These are phyloP conservation scores for Boletus rubroflammeus DNA, from an alignment of 768 basidiomycete species.

Conservation along the genomic window DNA sequence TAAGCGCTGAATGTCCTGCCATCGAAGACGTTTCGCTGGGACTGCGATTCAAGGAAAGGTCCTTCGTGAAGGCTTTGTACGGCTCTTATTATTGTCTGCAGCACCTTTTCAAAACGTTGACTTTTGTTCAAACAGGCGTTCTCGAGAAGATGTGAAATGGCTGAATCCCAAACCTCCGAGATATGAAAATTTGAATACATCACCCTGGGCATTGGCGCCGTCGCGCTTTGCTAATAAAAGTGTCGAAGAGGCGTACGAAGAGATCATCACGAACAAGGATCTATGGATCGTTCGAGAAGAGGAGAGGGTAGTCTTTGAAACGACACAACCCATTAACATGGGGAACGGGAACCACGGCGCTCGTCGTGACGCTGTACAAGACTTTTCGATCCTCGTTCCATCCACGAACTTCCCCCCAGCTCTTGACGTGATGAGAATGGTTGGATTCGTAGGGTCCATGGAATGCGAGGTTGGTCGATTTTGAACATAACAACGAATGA, in stretches of 20 bases:
- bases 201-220: not conserved
- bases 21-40: slow-evolving; percentile 6
- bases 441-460: no score
- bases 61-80: slow-evolving; percentile 13
- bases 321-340: not conserved
- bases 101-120: no score
- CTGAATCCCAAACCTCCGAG: not conserved
- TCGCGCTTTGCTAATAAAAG: not conserved
- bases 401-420: not conserved
- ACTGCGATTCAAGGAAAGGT: slow-evolving; percentile 21
- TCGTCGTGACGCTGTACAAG: not conserved
- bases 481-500: not conserved
- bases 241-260: not conserved
- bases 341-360: not conserved
- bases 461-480: not conserved
- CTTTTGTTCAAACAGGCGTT: not conserved
- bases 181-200: not conserved
- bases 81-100: not conserved
- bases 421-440: not conserved
- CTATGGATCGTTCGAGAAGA: not conserved
- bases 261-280: not conserved
- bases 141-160: not conserved
- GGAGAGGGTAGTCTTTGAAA: not conserved
- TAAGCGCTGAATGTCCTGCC: slow-evolving; percentile 13
- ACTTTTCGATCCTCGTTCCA: not conserved